Base-by-base conservation (phyloP, 2,329 filamentous ascomycete species). In the Neonectria magnoliae region DNA sequence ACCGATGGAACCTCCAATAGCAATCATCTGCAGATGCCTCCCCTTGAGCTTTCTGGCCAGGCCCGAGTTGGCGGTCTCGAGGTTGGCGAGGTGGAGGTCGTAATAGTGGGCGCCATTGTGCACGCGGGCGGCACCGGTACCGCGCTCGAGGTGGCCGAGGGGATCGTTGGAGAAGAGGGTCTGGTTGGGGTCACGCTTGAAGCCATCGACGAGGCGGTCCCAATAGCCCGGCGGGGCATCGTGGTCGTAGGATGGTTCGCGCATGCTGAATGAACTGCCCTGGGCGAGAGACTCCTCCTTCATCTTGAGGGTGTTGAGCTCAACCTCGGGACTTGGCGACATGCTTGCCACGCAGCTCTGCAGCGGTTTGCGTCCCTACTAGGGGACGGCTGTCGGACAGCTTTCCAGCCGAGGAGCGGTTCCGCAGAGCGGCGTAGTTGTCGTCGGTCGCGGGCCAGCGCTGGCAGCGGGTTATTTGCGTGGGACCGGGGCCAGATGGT, bases 11-110 rank as follows among this genome's bases (percentile, higher is more conserved):
- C 94, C 94, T 72, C 94, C 94, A 71, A 98, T 97, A 14, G 95
- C 95, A 83, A 98, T 98, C 95, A 98, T 98, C 82, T 98, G 94
- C 76, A 98, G 77, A 82, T 98, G 95, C 52, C 94, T 86, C 20
- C 90, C 89, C 80, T 97, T 96, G 71, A 97, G 81, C 77, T 89
- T 90, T 74, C 94, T 86, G 55, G 91, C 88, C 55, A 98, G 84
- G 8, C 91, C 89, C 50, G 92, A 91, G 68, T 90, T 86, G 4
- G 93, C 91, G 2, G 93, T 94, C 75, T 94, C 90, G 69, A 93
- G 81, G 75, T 93, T 86, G 52, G 87, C 88, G 71, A 81, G 79
- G 29, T 82, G 83, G 56, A 89, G 68, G 72, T 89, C 86, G 70
- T 85, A 89, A 74, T 86, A 86, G 62, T 86, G 83, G 2, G 79